A percentile compares a stretch with the other conserved stretches of the same genome.
These are phyloP conservation scores for Vachellia pachyceras DNA, from an alignment of 306 rosid species.

Conservation along the genomic window DNA sequence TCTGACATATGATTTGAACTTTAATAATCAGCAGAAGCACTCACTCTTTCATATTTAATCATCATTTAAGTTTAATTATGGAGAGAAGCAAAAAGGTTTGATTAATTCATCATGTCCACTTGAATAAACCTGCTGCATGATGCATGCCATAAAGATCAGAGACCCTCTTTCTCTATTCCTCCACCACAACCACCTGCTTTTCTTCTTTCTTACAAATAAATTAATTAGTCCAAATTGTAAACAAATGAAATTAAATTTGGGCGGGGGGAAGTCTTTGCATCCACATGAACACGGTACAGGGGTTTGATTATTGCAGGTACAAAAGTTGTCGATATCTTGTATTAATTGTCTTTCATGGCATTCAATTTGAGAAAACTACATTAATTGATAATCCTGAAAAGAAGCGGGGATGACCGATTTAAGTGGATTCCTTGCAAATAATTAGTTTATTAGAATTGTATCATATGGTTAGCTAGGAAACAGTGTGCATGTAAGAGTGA, in stretches of 20 bases:
- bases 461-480: neutral
- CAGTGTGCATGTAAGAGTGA: neutral
- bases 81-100: neutral
- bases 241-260: neutral
- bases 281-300: neutral
- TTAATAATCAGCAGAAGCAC: neutral
- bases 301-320: neutral
- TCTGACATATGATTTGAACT: neutral
- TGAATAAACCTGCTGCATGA: neutral
- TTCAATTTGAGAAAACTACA: neutral
- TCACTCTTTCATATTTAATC: neutral
- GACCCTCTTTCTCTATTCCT: conserved; percentile 16
- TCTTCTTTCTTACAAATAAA: neutral
- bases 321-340: neutral
- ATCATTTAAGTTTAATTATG: too few species aligned
- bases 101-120: neutral
- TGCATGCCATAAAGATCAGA: neutral
- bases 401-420: neutral
- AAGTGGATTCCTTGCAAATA: too few species aligned
- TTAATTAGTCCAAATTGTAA: neutral
- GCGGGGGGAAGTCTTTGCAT: neutral
- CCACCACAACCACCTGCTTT: conserved; percentile 1
- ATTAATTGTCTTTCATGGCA: neutral
- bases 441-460: neutral
- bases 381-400: neutral